These are phyloP conservation scores for Hortiboletus campestris DNA, from an alignment of 768 basidiomycete genomes.

Conservation along the genomic window DNA sequence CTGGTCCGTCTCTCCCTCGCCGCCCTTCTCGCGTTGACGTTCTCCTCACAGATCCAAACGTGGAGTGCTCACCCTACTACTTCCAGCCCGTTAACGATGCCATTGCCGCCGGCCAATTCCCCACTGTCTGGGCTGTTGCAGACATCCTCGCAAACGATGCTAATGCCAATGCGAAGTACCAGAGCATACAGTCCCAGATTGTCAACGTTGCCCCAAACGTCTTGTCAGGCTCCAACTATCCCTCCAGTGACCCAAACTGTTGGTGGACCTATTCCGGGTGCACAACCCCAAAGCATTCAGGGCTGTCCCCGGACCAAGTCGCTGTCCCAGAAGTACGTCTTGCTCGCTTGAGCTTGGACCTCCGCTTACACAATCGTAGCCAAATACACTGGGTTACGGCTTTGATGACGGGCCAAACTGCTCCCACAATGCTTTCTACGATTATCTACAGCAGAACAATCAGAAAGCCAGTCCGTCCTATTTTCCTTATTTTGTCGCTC, in stretches of 20 bases:
- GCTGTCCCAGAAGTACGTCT: slow-evolving; percentile 45
- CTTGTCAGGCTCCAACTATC: slow-evolving; percentile 36
- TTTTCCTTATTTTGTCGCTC: not conserved
- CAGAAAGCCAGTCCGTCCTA: slow-evolving; percentile 50
- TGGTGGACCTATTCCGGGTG: slow-evolving; percentile 44
- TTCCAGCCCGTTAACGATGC: not conserved
- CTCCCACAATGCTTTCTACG: slow-evolving; percentile 61
- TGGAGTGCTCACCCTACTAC: not conserved
- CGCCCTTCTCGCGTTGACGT: too few relatives aligned
- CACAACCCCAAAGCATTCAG: slow-evolving; percentile 43
- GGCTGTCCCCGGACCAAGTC: slow-evolving; percentile 43
- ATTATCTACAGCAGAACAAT: slow-evolving; percentile 48
- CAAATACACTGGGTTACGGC: slow-evolving; percentile 54
- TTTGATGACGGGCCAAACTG: slow-evolving; percentile 70
- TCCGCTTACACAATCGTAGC: slow-evolving; percentile 25
- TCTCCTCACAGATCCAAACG: not conserved
- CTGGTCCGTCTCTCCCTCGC: not conserved
- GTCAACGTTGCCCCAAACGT: slow-evolving; percentile 43
- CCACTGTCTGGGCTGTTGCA: not conserved
- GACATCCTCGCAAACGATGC: not conserved
- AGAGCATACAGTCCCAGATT: slow-evolving; percentile 2
- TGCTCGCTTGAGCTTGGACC: too few relatives aligned
- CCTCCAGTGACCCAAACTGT: slow-evolving; percentile 47
- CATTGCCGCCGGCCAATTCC: not conserved
- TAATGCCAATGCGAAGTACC: not conserved